phyloP scores from a whole-genome alignment of 805 yeast species.

The Metschnikowia noctiluminum region DNA sequence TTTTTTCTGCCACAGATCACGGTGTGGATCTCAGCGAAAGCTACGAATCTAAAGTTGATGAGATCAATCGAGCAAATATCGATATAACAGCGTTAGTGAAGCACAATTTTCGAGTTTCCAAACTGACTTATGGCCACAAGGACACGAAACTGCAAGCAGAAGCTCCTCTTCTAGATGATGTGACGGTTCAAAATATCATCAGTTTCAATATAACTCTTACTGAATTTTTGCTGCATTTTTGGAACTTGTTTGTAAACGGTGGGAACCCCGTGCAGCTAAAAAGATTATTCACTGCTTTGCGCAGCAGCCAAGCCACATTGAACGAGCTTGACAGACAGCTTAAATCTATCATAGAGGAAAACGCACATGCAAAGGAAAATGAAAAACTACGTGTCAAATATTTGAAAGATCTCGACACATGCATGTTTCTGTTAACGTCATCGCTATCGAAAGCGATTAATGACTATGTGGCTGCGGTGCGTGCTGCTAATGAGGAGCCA shows the following conservation, averaged over 20 bases:
- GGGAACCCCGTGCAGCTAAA: slow-evolving; percentile 37
- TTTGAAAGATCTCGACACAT: slow-evolving; percentile 29
- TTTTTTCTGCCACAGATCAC: slow-evolving; percentile 15
- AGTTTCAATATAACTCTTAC: slow-evolving; percentile 38
- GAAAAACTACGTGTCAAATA: slow-evolving; percentile 34
- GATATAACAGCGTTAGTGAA: slow-evolving; percentile 49
- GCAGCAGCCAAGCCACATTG: slow-evolving; percentile 31
- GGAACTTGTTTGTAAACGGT: slow-evolving; percentile 37
- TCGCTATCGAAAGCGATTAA: slow-evolving; percentile 33
- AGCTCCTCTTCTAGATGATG: slow-evolving; percentile 35
- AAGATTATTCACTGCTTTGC: slow-evolving; percentile 35
- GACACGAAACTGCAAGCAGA: slow-evolving; percentile 13
- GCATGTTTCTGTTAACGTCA: slow-evolving; percentile 30
- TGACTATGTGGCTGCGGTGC: slow-evolving; percentile 34
- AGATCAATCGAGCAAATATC: slow-evolving; percentile 41
- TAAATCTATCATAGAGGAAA: slow-evolving; percentile 11
- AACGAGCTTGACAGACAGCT: slow-evolving; percentile 25
- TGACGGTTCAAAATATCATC: slow-evolving; percentile 31
- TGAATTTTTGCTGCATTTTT: slow-evolving; percentile 43
- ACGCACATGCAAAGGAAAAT: slow-evolving; percentile 21
- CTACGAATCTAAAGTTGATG: slow-evolving; percentile 26
- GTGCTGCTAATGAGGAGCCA: slow-evolving; percentile 17
- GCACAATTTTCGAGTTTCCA: slow-evolving; percentile 52
- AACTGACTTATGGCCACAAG: slow-evolving; percentile 24
- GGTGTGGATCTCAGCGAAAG: slow-evolving; percentile 29